These are phyloP conservation scores for Colletotrichum sp. DNA, from an alignment of 2,329 filamentous ascomycete species.

Conservation along the genomic window DNA sequence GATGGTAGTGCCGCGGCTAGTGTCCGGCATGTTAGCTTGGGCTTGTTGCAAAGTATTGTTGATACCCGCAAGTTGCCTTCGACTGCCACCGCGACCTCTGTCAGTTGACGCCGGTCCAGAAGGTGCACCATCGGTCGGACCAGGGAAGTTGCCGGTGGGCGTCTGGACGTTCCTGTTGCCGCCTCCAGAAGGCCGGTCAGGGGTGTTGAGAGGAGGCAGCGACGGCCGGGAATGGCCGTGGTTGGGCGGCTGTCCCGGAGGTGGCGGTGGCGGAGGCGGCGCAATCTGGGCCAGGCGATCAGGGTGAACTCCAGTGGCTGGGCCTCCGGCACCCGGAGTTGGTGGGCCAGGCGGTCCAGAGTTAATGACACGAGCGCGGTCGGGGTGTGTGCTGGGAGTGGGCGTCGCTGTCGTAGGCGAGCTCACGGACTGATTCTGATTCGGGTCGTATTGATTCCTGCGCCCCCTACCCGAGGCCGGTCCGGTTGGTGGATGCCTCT, in stretches of 20 bases:
- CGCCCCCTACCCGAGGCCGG: constrained; percentile 55
- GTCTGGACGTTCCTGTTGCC: neutral
- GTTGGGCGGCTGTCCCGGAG: constrained; percentile 29
- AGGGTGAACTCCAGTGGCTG: constrained; percentile 49
- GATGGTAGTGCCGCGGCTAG: constrained; percentile 37
- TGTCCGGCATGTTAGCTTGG: constrained; percentile 45
- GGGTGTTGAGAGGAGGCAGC: constrained; percentile 32
- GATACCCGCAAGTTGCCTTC: constrained; percentile 63
- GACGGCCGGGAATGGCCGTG: constrained; percentile 34
- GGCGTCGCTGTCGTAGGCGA: constrained; percentile 11
- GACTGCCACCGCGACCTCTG: constrained; percentile 39
- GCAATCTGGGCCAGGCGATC: constrained; percentile 56
- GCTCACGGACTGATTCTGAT: neutral
- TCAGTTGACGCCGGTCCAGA: constrained; percentile 34
- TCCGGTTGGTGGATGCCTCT: constrained; percentile 58
- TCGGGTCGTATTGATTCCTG: constrained; percentile 26
- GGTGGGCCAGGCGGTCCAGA: constrained; percentile 14
- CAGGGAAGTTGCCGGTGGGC: constrained; percentile 12
- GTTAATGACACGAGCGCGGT: constrained; percentile 13
- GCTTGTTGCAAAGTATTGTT: constrained; percentile 62
- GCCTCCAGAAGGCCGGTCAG: constrained; percentile 29
- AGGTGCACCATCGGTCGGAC: neutral
- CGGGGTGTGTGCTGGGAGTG: constrained; percentile 6
- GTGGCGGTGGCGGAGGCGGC: constrained; percentile 37
- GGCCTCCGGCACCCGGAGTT: constrained; percentile 24